Percentiles rank a stretch among this genome's conserved stretches.
These are phyloP conservation scores for Coemansia sp. DNA, from an alignment of 192 early-diverging fungal species.

Conservation along the genomic window DNA sequence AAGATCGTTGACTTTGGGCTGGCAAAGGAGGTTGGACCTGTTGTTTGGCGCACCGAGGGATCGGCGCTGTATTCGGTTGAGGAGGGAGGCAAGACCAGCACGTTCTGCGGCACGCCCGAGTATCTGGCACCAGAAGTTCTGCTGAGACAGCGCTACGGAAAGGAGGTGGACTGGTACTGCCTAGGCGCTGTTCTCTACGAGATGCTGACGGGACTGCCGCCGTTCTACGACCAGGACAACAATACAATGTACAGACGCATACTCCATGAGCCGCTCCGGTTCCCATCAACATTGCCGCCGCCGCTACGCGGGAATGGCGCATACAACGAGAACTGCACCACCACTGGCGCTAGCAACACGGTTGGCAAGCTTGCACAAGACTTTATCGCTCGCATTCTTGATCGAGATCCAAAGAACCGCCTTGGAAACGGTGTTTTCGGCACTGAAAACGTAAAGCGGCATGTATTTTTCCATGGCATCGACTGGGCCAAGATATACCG, in stretches of 20 bases:
- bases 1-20: conserved; percentile 98
- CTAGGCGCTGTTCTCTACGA: conserved; percentile 68
- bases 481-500: conserved; percentile 62
- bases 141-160: conserved; percentile 58
- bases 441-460: conserved; percentile 57
- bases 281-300: conserved; percentile 26
- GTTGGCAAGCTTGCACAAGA: conserved; percentile 20
- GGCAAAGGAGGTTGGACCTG: conserved; percentile 68
- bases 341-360: neutral
- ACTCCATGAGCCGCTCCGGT: conserved; percentile 16
- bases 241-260: conserved; percentile 30
- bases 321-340: conserved; percentile 2
- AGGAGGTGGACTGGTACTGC: conserved; percentile 69
- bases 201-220: conserved; percentile 59
- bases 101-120: conserved; percentile 75
- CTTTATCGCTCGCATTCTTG: conserved; percentile 46
- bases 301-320: neutral
- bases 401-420: conserved; percentile 57
- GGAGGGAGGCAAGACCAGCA: conserved; percentile 59
- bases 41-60: conserved; percentile 80
- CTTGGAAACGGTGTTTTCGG: conserved; percentile 59
- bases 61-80: conserved; percentile 45
- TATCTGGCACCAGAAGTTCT: conserved; percentile 70
- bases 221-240: conserved; percentile 52
- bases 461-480: conserved; percentile 58